A percentile compares a stretch with the other conserved stretches of the same genome.
These are phyloP conservation scores for Coemansia interrupta DNA, from an alignment of 192 early-diverging fungal species.

Conservation along the genomic window DNA sequence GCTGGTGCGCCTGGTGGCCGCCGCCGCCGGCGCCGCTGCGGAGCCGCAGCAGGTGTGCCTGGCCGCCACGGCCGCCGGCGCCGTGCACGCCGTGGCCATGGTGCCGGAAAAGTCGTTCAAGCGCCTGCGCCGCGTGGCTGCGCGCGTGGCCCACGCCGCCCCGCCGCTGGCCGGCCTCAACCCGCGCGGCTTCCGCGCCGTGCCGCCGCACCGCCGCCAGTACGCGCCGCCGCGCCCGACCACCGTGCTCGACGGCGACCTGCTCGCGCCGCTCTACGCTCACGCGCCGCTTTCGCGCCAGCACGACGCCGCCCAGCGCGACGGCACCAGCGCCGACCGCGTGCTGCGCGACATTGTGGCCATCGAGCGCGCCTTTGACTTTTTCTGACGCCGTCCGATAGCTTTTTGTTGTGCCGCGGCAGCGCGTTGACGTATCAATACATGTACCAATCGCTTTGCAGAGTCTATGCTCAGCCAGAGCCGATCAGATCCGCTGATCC, in stretches of 20 bases:
- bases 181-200: constrained; percentile 76
- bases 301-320: constrained; percentile 82
- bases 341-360: constrained; percentile 54
- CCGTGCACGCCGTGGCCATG: constrained; percentile 41
- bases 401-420: neutral
- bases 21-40: constrained; percentile 9
- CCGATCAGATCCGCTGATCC: no score
- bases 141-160: constrained; percentile 77
- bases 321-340: constrained; percentile 78
- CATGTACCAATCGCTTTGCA: no score
- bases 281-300: constrained; percentile 66
- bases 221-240: constrained; percentile 66
- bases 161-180: constrained; percentile 87
- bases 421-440: no score
- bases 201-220: constrained; percentile 62
- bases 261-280: constrained; percentile 68
- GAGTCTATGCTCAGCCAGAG: no score
- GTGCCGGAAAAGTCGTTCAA: constrained; percentile 91
- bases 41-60: constrained; percentile 48
- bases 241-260: constrained; percentile 80
- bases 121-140: constrained; percentile 76
- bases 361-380: constrained; percentile 20
- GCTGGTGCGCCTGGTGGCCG: constrained; percentile 58
- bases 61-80: constrained; percentile 38
- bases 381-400: constrained; percentile 5